Evolutionary conservation across 495 filamentous ascomycete genomes (phyloP).

Genomic region (Parathielavia hyrcaniae): DNA sequence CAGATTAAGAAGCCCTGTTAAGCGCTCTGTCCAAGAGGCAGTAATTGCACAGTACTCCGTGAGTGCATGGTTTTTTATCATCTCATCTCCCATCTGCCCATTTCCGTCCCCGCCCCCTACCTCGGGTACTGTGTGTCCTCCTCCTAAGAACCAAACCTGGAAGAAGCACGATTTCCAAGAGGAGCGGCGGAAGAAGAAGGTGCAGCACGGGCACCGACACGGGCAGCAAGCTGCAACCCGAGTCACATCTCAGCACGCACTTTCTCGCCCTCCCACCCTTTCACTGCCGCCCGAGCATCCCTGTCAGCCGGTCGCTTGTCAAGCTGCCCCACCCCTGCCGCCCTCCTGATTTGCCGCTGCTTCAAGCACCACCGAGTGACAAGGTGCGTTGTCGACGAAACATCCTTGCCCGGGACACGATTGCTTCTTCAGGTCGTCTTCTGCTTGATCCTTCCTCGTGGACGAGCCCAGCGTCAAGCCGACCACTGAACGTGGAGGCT

Average conservation of each 20-base stretch:
- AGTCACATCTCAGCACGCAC: slow-evolving; percentile 31
- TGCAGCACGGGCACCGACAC: slow-evolving; percentile 18
- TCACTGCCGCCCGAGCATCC: slow-evolving; percentile 31
- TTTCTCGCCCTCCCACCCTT: neutral
- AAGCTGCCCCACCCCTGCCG: slow-evolving; percentile 17
- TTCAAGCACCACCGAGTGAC: slow-evolving; percentile 26
- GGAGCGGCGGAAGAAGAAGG: slow-evolving; percentile 9
- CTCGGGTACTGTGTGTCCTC: too few relatives aligned
- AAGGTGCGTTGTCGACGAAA: slow-evolving; percentile 19
- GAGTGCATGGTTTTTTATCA: slow-evolving; percentile 17
- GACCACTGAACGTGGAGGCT: neutral
- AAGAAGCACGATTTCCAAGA: slow-evolving; percentile 2
- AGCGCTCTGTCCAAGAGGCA: slow-evolving; percentile 14
- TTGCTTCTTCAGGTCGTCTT: slow-evolving; percentile 7
- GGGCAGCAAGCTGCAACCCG: slow-evolving; percentile 26
- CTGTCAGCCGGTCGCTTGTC: slow-evolving; percentile 35
- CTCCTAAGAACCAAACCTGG: too few relatives aligned
- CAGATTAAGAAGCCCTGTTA: slow-evolving; percentile 8
- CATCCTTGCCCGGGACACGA: slow-evolving; percentile 6
- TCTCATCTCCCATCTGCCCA: slow-evolving; percentile 7
- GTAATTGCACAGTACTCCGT: slow-evolving; percentile 1
- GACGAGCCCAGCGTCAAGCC: neutral
- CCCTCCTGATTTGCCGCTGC: slow-evolving; percentile 31
- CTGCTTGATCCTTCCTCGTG: slow-evolving; percentile 8
- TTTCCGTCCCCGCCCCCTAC: neutral